A percentile compares a stretch with the other conserved stretches of the same genome.
phyloP scores from a whole-genome alignment of 2,329 filamentous ascomycete genomes.

The Colletotrichum sp. region DNA sequence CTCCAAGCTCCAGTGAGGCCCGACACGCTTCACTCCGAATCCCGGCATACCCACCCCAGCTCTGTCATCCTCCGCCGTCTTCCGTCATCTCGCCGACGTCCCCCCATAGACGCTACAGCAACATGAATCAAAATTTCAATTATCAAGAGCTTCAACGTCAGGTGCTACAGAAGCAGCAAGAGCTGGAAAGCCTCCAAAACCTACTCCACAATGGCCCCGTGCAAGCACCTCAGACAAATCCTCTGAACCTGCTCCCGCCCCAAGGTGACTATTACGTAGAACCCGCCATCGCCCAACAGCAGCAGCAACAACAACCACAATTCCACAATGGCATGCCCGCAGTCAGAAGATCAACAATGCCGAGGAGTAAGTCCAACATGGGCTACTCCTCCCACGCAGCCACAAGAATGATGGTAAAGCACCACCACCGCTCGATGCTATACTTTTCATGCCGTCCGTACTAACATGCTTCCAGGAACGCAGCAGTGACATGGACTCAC shows the following conservation, averaged over 20 bases:
- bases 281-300: background rate
- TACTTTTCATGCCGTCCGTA: background rate
- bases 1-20: background rate
- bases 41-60: background rate
- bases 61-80: background rate
- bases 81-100: background rate
- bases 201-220: constrained; percentile 7
- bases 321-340: constrained; percentile 5
- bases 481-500: constrained; percentile 23
- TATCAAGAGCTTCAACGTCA: constrained; percentile 19
- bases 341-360: constrained; percentile 6
- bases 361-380: constrained; percentile 23
- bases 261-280: constrained; percentile 17
- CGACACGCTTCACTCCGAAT: background rate
- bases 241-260: background rate
- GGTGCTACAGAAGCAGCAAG: constrained; percentile 19
- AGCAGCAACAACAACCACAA: background rate
- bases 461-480: constrained; percentile 27
- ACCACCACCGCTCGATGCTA: background rate
- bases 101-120: background rate
- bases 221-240: background rate
- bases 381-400: constrained; percentile 10
- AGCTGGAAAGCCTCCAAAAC: constrained; percentile 13
- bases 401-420: constrained; percentile 17
- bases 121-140: constrained; percentile 18